These are phyloP conservation scores for Saccharomyces kudriavzevii DNA, from an alignment of 805 yeast species.

Conservation along the genomic window DNA sequence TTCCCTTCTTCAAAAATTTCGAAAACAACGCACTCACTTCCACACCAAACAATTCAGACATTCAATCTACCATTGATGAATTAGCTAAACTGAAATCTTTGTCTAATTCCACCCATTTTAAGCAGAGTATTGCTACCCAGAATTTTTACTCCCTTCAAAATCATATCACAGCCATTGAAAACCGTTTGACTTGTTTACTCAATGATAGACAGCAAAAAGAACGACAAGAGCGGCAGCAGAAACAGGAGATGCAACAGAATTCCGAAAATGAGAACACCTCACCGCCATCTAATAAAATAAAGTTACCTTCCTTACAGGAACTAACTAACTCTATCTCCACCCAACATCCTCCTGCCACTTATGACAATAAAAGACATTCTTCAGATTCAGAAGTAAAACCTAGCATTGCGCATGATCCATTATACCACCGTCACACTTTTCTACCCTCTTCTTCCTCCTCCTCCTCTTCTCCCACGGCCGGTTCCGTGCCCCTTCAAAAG, in stretches of 20 bases:
- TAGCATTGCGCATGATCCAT: background rate
- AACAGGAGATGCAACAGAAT: background rate
- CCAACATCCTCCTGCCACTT: background rate
- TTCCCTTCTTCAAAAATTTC: background rate
- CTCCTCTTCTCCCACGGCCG: background rate
- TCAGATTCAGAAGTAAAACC: background rate
- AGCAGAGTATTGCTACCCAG: background rate
- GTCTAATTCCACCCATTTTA: background rate
- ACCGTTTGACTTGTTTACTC: background rate
- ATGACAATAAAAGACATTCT: background rate
- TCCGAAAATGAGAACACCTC: background rate
- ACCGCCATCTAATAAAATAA: background rate
- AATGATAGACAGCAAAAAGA: background rate
- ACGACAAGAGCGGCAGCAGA: background rate
- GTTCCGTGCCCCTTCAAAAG: background rate
- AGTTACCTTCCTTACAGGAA: background rate
- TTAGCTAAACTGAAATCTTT: background rate
- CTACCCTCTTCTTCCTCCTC: background rate
- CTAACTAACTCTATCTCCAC: background rate
- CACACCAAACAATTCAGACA: background rate
- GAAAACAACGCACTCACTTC: background rate
- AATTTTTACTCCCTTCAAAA: background rate
- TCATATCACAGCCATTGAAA: background rate
- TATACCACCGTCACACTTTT: background rate
- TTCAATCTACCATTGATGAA: background rate